Evolutionary conservation across 176 grass and related monocot genomes (phyloP).

Genomic region (Panicum miliaceum): DNA sequence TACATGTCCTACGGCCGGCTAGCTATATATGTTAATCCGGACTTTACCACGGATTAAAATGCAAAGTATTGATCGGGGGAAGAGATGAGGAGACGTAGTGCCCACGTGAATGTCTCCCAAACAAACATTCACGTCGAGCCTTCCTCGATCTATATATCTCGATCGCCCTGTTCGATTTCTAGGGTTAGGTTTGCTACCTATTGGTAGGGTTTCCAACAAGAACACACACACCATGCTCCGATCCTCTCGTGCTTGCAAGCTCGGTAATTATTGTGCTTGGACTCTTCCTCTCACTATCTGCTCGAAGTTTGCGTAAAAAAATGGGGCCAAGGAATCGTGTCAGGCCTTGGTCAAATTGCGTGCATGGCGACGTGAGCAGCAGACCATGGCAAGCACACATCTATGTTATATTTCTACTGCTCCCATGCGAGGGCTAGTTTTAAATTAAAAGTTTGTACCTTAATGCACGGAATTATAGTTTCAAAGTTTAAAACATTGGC

Average conservation of each 20-base stretch:
- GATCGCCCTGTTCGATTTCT: constrained; percentile 32
- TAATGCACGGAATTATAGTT: neutral
- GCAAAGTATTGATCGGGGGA: neutral
- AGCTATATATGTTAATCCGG: neutral
- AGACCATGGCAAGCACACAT: neutral
- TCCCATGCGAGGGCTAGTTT: neutral
- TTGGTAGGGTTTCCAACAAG: constrained; percentile 36
- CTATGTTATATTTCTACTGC: neutral
- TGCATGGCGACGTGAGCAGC: constrained; percentile 39
- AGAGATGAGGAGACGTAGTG: constrained; percentile 55
- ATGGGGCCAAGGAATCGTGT: constrained; percentile 59
- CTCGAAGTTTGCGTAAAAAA: constrained; percentile 54
- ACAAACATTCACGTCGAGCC: constrained; percentile 98
- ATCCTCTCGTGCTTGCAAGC: constrained; percentile 34
- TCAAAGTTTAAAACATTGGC: too few relatives aligned
- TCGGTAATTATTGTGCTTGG: constrained; percentile 58
- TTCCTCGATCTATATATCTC: constrained; percentile 41
- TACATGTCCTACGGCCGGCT: neutral
- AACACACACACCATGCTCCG: neutral
- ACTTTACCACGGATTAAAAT: constrained; percentile 15
- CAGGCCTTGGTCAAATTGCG: constrained; percentile 69
- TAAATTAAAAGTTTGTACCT: neutral
- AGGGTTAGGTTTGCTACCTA: constrained; percentile 48
- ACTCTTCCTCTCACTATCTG: constrained; percentile 58
- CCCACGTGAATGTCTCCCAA: constrained; percentile 98